phyloP scores from a whole-genome alignment of 306 rosid genomes.

The Prosopis cineraria region DNA sequence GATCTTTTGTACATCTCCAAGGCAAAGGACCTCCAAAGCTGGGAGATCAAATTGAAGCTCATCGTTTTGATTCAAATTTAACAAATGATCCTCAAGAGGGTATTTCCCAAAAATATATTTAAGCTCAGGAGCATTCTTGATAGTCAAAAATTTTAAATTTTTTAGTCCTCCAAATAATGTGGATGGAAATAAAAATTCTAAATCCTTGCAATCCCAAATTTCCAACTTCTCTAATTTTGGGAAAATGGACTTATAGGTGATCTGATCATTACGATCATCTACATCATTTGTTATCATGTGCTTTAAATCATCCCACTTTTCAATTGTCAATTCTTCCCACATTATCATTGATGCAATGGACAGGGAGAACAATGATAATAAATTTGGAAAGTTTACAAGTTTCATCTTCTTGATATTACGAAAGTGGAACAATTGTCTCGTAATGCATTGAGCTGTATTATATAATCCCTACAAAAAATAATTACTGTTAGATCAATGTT shows the following conservation, averaged over 20 bases:
- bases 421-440: background rate
- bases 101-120: conserved; percentile 25
- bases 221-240: conserved; percentile 2
- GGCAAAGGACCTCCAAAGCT: conserved; percentile 12
- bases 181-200: conserved; percentile 3
- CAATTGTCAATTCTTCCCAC: conserved; percentile 25
- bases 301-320: conserved; percentile 12
- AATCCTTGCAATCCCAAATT: conserved; percentile 9
- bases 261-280: background rate
- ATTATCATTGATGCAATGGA: conserved; percentile 8
- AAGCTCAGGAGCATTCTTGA: conserved; percentile 29
- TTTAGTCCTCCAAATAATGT: conserved; percentile 20
- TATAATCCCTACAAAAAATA: background rate
- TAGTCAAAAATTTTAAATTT: background rate
- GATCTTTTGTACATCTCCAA: conserved; percentile 11
- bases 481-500: background rate
- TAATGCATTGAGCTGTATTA: background rate
- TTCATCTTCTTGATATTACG: conserved; percentile 14
- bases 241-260: background rate
- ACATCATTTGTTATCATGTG: background rate
- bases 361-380: conserved; percentile 11
- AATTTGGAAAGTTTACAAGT: conserved; percentile 5
- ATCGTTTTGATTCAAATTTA: background rate
- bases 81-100: background rate
- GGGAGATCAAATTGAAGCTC: conserved; percentile 26